Conservation (phyloP, 768 basidiomycete species). For the Lenzites betulinus region DNA sequence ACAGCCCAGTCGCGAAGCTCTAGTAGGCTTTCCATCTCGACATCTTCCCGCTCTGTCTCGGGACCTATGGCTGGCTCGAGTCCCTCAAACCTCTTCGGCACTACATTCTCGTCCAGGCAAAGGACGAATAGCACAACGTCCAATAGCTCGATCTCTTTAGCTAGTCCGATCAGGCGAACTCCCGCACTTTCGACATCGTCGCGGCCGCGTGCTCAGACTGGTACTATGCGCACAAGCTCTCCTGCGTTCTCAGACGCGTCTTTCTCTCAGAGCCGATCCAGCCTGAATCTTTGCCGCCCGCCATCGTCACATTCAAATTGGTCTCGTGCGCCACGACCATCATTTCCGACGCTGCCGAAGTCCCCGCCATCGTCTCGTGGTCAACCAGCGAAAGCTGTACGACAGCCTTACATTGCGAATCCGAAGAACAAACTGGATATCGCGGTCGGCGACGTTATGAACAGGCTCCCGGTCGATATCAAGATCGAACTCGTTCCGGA, state of each 20-base stretch:
- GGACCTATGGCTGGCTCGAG: constrained; percentile 56
- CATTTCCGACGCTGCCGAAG: constrained; percentile 48
- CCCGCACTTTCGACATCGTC: constrained; percentile 28
- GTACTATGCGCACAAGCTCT: constrained; percentile 49
- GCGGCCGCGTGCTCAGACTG: constrained; percentile 45
- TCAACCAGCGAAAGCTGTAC: constrained; percentile 39
- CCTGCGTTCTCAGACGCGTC: constrained; percentile 63
- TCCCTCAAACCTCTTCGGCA: constrained; percentile 43
- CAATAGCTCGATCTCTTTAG: constrained; percentile 35
- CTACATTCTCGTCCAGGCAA: constrained; percentile 85
- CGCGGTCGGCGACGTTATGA: constrained; percentile 90
- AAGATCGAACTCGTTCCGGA: constrained; percentile 80
- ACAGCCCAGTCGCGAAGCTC: constrained; percentile 46
- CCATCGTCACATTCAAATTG: constrained; percentile 59
- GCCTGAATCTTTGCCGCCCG: constrained; percentile 44
- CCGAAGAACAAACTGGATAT: constrained; percentile 92
- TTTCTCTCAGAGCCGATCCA: constrained; percentile 54
- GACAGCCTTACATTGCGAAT: constrained; percentile 81
- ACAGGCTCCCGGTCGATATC: constrained; percentile 82
- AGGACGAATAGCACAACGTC: constrained; percentile 67
- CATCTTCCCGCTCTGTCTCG: constrained; percentile 66
- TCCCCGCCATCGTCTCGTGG: constrained; percentile 47
- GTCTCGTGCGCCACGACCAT: constrained; percentile 68
- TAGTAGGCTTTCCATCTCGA: constrained; percentile 58
- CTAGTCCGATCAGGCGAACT: constrained; percentile 33